Evolutionary conservation across 2,329 filamentous ascomycete species (phyloP).

Genomic region (Nectriaceae sp.): DNA sequence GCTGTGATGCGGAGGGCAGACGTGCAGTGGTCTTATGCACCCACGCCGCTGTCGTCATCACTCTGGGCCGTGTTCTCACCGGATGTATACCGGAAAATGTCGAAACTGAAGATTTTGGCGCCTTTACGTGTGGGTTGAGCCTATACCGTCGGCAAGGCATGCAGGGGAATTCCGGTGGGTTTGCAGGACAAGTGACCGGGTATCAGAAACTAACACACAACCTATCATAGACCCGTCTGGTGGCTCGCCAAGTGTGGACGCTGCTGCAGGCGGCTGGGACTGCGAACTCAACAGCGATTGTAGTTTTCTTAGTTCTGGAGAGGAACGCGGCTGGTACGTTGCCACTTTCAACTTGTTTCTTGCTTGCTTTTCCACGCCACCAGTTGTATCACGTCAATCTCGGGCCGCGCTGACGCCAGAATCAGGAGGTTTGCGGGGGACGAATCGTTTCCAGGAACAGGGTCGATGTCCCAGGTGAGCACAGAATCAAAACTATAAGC

Average conservation of each 20-base stretch:
- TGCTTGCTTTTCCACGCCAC: constrained; percentile 14
- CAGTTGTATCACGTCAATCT: constrained; percentile 10
- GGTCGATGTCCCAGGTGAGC: constrained; percentile 33
- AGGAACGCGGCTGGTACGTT: constrained; percentile 84
- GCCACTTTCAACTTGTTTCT: constrained; percentile 4
- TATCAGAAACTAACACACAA: constrained; percentile 17
- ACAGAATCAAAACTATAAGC: constrained; percentile 35
- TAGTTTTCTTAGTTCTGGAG: constrained; percentile 74
- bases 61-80: constrained; percentile 79
- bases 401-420: constrained; percentile 18
- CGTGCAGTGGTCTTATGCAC: constrained; percentile 79
- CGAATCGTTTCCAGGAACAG: constrained; percentile 52
- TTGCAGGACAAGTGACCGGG: constrained; percentile 9
- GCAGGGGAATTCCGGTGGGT: constrained; percentile 16
- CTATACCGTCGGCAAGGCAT: constrained; percentile 51
- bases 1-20: constrained; percentile 70
- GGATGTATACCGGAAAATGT: constrained; percentile 72
- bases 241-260: too few species aligned
- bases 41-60: constrained; percentile 89
- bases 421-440: constrained; percentile 54
- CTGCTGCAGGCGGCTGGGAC: constrained; percentile 70
- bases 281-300: constrained; percentile 84
- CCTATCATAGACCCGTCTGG: constrained; percentile 13
- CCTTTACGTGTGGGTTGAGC: constrained; percentile 81
- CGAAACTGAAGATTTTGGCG: constrained; percentile 77